phyloP scores from a whole-genome alignment of 1,284 basidiomycete species.

The Rugosomyces carneus region DNA sequence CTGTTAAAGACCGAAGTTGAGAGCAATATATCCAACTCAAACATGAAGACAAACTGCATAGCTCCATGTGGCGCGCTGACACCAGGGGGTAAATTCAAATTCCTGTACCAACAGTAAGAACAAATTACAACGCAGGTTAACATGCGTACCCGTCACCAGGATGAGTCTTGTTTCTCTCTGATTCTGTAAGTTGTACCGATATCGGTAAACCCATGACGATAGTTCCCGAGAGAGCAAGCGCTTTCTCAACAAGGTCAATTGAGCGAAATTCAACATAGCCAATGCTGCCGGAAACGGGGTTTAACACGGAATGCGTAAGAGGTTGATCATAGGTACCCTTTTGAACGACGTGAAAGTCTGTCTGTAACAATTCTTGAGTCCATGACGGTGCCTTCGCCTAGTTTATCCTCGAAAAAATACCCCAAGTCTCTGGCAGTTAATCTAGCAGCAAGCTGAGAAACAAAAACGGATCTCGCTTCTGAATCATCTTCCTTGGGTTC shows the following conservation, averaged over 20 bases:
- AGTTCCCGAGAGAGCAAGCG: constrained; percentile 84
- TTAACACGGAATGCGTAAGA: not conserved
- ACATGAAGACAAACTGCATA: constrained; percentile 58
- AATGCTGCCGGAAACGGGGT: constrained; percentile 41
- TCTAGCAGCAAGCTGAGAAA: constrained; percentile 93
- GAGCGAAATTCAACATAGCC: constrained; percentile 96
- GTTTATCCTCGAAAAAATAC: constrained; percentile 97
- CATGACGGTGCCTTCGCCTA: constrained; percentile 87
- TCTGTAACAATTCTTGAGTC: constrained; percentile 96
- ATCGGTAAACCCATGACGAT: constrained; percentile 98
- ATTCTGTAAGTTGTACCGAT: constrained; percentile 92
- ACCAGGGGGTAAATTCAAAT: constrained; percentile 72
- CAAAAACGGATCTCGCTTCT: constrained; percentile 96
- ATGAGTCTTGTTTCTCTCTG: constrained; percentile 88
- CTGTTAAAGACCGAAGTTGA: constrained; percentile 32
- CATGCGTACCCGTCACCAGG: constrained; percentile 69
- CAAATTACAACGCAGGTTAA: constrained; percentile 6
- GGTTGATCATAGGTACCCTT: constrained; percentile 67
- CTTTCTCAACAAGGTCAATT: constrained; percentile 87
- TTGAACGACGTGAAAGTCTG: constrained; percentile 86
- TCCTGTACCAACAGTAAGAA: constrained; percentile 34
- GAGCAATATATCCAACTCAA: not conserved
- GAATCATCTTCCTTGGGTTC: constrained; percentile 84
- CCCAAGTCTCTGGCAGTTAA: constrained; percentile 94
- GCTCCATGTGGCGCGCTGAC: constrained; percentile 69